Base-by-base conservation (phyloP, 495 filamentous ascomycete genomes). In the Cenococcum geophilum region DNA sequence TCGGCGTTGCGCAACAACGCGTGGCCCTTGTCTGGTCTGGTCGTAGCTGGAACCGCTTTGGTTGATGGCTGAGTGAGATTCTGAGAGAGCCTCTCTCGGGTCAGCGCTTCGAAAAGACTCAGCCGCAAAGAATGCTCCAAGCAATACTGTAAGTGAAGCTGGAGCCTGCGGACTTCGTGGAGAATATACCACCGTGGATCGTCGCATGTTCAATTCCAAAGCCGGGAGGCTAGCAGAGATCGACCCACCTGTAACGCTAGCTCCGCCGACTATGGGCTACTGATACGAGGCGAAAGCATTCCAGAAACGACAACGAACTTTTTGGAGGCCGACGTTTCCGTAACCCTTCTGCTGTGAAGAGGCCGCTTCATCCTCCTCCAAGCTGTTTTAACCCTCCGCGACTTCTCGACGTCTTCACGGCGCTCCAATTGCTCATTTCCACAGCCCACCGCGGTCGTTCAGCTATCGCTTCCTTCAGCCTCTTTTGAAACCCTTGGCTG, bases 241-340 rank as follows among this genome's bases (percentile, higher is more conserved):
- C 27, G 27, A 4, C 40, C 40, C 14, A 10, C 40, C 40, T 45
- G 40, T 18, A 45, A 16, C 40, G 11, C 40, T 45, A 45, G 40
- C 11, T 14, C 40, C 14, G 11, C 40, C 40, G 40, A 32, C 40
- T 45, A 16, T 45, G 14, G 37, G n/a, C 48, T 21, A 58, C 18
- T 58, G 56, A 47, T 43, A 47, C 55, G 20, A 47, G 25, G n/a
- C 5, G 36, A 14, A 47, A 32, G 56, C 37, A 58, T 58, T 47
- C 43, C 56, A 58, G 23, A 58, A 45, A 14, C 40, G 11, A 10
- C 40, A 45, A 4, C 40, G 40, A 18, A 45, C 12, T 10, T 18
- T 45, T 14, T 4, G 1, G 40, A 40, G 14, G 36, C 36, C 36
- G 6, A 8, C 36, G 36, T 40, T 40, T 40, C 36, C 14, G 6